These are phyloP conservation scores for Colletotrichum endophyticum DNA, from an alignment of 2,329 filamentous ascomycete species.

Conservation along the genomic window DNA sequence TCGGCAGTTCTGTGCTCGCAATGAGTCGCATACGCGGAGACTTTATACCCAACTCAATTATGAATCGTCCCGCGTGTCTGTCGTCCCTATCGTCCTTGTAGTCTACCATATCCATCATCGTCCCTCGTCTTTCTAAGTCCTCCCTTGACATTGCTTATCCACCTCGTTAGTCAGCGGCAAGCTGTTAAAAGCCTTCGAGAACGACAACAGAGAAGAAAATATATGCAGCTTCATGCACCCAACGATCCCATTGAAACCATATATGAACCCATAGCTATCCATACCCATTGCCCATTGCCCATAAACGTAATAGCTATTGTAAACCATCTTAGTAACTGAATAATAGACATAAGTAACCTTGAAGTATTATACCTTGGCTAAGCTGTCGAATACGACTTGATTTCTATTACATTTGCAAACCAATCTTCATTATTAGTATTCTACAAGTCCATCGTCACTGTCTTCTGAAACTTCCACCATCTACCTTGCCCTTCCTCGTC, in stretches of 20 bases:
- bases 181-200: neutral
- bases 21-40: too few relatives aligned
- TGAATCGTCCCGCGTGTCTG: neutral
- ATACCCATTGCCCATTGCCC: neutral
- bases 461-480: neutral
- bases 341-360: neutral
- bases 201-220: neutral
- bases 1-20: too few relatives aligned
- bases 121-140: neutral
- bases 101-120: neutral
- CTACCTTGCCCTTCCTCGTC: neutral
- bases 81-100: neutral
- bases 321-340: accelerated
- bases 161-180: neutral
- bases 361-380: neutral
- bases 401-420: neutral
- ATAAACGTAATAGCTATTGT: accelerated
- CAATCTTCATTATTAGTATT: accelerated
- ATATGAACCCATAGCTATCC: too few relatives aligned
- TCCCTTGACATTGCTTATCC: neutral
- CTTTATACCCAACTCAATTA: accelerated
- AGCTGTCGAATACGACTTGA: neutral
- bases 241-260: too few relatives aligned
- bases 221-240: neutral
- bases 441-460: accelerated